Base-by-base conservation (phyloP, 805 yeast genomes). In the Dipodascus albidus region DNA sequence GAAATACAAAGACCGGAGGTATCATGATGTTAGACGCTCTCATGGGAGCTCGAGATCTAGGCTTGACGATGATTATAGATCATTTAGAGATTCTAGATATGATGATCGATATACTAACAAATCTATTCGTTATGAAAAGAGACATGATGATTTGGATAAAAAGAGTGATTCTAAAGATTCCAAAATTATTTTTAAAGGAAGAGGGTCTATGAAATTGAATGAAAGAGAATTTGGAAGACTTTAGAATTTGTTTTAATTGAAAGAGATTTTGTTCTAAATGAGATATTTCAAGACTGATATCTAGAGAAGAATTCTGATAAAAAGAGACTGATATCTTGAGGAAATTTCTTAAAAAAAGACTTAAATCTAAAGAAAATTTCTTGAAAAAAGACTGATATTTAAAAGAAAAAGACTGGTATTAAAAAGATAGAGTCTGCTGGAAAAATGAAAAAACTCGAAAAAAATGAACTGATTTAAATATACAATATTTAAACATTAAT, bases 401-500 rank as follows among this genome's bases (percentile, higher is more conserved):
- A n/a, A n/a, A n/a, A n/a, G n/a, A n/a, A n/a, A n/a, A n/a, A n/a
- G n/a, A n/a, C n/a, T n/a, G n/a, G n/a, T n/a, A n/a, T n/a, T n/a
- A n/a, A n/a, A n/a, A n/a, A n/a, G n/a, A n/a, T n/a, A n/a, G n/a
- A n/a, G n/a, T n/a, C n/a, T n/a, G n/a, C n/a, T n/a, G n/a, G n/a
- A n/a, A n/a, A n/a, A n/a, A n/a, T n/a, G n/a, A n/a, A n/a, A n/a
- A n/a, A n/a, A n/a, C n/a, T n/a, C n/a, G n/a, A 31, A 15, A 31
- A 31, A 31, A 31, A 31, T 31, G 14, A 23, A 49, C 14, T 8
- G 51, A 11, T 22, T 14, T 31, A 9, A 9, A 31, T 15, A n/a
- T 41, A 17, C 4, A 15, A 9, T 17, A 41, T 6, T 8, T 11
- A 15, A 6, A 27, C 11, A 44, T 50, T 52, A 64, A 23, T 64